Evolutionary conservation across 2,329 filamentous ascomycete species (phyloP).

Genomic region (Xylariaceae sp.): DNA sequence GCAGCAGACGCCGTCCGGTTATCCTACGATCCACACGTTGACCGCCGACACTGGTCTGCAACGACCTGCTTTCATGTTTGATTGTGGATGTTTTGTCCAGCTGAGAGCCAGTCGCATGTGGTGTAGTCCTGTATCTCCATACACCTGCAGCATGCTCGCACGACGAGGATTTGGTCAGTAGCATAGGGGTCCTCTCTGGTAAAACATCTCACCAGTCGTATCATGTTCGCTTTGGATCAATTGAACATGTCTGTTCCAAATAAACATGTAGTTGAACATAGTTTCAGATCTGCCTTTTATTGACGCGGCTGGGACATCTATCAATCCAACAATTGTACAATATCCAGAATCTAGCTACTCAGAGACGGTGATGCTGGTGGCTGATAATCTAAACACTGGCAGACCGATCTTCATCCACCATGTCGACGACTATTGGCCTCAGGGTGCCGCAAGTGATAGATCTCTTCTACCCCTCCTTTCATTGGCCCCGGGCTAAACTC

Average conservation of each 20-base stretch:
- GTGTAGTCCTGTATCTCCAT: not conserved
- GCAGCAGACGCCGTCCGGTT: constrained; percentile 16
- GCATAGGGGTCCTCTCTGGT: constrained; percentile 1
- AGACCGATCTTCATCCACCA: constrained; percentile 14
- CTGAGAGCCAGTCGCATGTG: constrained; percentile 11
- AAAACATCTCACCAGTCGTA: constrained; percentile 8
- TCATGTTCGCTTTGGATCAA: constrained; percentile 4
- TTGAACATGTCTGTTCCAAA: constrained; percentile 6
- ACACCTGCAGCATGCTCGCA: too few relatives aligned
- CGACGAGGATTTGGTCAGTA: too few relatives aligned
- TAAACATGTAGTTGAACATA: constrained; percentile 2
- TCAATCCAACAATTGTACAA: too few relatives aligned
- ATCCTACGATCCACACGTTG: constrained; percentile 28
- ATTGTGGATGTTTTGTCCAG: constrained; percentile 15
- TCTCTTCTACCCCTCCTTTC: constrained; percentile 19
- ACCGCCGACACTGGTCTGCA: constrained; percentile 25
- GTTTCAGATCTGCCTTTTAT: too few relatives aligned
- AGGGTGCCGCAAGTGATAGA: constrained; percentile 16
- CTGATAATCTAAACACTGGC: constrained; percentile 7
- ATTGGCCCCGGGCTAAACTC: constrained; percentile 19
- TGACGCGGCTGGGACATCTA: too few relatives aligned
- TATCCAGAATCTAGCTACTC: not conserved
- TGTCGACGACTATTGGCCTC: constrained; percentile 19
- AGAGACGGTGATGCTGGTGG: constrained; percentile 4
- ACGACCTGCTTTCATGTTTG: constrained; percentile 15